Conservation (phyloP, 192 early-diverging fungal species). For the Coemansia sp. region DNA sequence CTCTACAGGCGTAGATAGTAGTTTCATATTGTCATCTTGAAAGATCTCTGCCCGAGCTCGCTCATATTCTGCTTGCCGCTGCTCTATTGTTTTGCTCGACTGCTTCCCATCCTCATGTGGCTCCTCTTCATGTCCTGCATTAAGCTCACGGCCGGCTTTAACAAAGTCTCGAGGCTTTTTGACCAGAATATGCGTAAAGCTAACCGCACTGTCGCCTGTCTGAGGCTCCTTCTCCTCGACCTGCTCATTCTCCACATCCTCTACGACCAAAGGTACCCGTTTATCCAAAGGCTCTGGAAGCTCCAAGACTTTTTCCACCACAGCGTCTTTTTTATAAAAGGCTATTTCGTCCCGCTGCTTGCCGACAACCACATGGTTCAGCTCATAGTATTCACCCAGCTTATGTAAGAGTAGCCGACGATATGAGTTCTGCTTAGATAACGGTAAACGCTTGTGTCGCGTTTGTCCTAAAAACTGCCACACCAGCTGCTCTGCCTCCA, state of each 20-base stretch:
- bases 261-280: not conserved
- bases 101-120: not conserved
- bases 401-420: constrained; percentile 25
- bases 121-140: too few relatives aligned
- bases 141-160: too few relatives aligned
- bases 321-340: constrained; percentile 13
- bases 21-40: too few relatives aligned
- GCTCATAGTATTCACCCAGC: constrained; percentile 20
- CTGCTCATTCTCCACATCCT: not conserved
- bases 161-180: not conserved
- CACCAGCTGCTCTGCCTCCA: constrained; percentile 12
- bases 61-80: constrained; percentile 38
- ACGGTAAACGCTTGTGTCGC: constrained; percentile 2
- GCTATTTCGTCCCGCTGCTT: constrained; percentile 20
- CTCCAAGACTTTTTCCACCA: not conserved
- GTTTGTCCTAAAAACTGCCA: constrained; percentile 13
- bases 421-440: constrained; percentile 32
- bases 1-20: too few relatives aligned
- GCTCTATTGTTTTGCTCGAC: constrained; percentile 10
- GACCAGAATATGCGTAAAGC: constrained; percentile 22
- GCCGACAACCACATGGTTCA: constrained; percentile 30
- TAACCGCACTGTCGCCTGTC: not conserved
- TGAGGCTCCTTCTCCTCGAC: not conserved
- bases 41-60: constrained; percentile 35
- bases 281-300: not conserved